Evolutionary conservation across 371 early-diverging fungal species (phyloP).

Genomic region (Rhizopus delemar): DNA sequence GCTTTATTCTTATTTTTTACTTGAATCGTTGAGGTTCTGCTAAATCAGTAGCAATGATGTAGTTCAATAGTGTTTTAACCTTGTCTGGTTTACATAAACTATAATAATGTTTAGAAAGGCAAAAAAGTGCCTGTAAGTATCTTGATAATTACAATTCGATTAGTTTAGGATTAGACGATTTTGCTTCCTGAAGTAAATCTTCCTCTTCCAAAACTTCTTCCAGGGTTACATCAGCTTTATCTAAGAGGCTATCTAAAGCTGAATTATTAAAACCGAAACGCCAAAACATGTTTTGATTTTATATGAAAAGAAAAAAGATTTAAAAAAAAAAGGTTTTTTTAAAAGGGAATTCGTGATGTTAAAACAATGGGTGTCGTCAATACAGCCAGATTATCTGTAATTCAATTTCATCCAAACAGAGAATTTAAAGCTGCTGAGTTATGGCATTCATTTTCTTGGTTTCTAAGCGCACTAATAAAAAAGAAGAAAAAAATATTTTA

Average conservation of each 20-base stretch:
- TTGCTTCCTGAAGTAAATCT: constrained; percentile 83
- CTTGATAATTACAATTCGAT: constrained; percentile 60
- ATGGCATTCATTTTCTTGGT: too few species aligned
- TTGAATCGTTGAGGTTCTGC: constrained; percentile 75
- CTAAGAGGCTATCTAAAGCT: constrained; percentile 73
- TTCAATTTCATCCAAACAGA: constrained; percentile 3
- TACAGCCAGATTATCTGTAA: background rate
- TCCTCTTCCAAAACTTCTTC: constrained; percentile 80
- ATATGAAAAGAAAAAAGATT: constrained; percentile 5
- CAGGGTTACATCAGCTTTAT: constrained; percentile 71
- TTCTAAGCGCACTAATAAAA: too few species aligned
- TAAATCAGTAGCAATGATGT: constrained; percentile 63
- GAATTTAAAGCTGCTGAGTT: background rate
- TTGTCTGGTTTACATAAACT: constrained; percentile 67
- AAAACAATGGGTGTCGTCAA: background rate
- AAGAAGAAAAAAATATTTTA: too few species aligned
- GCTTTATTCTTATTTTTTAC: constrained; percentile 32
- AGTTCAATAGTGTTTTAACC: constrained; percentile 60
- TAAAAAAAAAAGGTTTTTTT: background rate
- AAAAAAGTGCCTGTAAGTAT: constrained; percentile 3
- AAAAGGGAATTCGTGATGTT: background rate
- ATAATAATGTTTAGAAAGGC: constrained; percentile 1
- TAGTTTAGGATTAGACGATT: constrained; percentile 74
- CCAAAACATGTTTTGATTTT: constrained; percentile 63
- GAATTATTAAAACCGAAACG: constrained; percentile 78